Evolutionary conservation across 495 filamentous ascomycete genomes (phyloP), one percentile per base, ranked within the genome.

Genomic region (Haplographium delicatum): DNA sequence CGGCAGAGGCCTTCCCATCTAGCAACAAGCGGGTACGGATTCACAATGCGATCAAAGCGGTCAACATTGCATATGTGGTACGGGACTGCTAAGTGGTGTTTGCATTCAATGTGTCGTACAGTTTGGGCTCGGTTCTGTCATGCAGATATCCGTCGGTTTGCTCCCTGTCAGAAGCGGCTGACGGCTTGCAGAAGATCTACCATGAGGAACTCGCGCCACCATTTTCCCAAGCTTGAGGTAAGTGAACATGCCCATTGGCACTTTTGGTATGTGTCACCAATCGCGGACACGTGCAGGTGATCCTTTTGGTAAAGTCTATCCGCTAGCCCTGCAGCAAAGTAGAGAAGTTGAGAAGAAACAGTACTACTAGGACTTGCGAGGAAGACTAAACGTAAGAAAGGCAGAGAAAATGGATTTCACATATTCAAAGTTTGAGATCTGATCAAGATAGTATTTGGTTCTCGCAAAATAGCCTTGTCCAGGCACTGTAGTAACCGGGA

Each of bases 181-280:
- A 26, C 24, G 7, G 38, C 25, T 11, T 28, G 5, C 5, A 25
- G 7, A 2, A 20, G 43, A 13, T 38, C n/a, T 37, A n/a, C 6
- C 15, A 26, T 18, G 27, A 44, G 25, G 28, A 30, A 54, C 37
- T 3, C 13, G 20, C 16, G 44, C 44, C 44, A 53, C 47, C 18
- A 53, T 53, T 18, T 19, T 19, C 41, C 1, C 9, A 27, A 47
- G 40, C 16, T 6, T 57, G 50, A 44, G 44, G 31, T 38, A 39
- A 39, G 46, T 45, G 55, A 58, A 58, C 55, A n/a, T 22, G 55
- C 54, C 54, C 55, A 58, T 54, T 58, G 39, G 46, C 26, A 39
- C 24, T 39, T 50, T 46, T 50, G n/a, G 16, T 16, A 11, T 22
- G 44, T 27, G 38, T 22, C 26, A 16, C 38, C 6, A 42, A 24